These are phyloP conservation scores for Spinacia oleracea DNA, from an alignment of 179 eudicot genomes.

Conservation along the genomic window DNA sequence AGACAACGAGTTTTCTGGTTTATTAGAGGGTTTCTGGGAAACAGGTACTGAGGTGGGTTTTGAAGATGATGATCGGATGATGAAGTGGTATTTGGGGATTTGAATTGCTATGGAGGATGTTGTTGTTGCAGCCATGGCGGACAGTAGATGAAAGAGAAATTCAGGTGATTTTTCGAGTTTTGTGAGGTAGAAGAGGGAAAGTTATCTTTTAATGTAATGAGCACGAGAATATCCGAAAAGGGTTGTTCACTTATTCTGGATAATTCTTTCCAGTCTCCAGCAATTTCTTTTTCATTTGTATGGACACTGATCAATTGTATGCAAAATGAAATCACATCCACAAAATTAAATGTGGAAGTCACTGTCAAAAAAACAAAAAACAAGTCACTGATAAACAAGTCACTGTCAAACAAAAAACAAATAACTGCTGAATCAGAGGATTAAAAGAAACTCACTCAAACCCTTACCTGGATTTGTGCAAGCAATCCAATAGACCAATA, in stretches of 20 bases:
- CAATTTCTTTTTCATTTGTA: slow-evolving; percentile 8
- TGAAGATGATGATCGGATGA: slow-evolving; percentile 12
- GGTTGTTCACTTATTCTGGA: slow-evolving; percentile 4
- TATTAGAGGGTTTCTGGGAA: slow-evolving; percentile 11
- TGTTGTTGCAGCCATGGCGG: slow-evolving; percentile 28
- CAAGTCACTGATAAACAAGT: slow-evolving; percentile 18
- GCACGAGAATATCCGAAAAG: background rate
- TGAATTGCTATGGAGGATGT: slow-evolving; percentile 22
- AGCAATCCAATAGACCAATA: background rate
- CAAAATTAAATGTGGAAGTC: slow-evolving; percentile 18
- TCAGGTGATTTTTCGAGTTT: background rate
- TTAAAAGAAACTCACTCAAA: background rate
- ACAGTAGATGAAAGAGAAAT: background rate
- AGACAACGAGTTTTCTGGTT: slow-evolving; percentile 1
- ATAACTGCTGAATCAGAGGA: background rate
- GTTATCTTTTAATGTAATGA: background rate
- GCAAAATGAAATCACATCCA: slow-evolving; percentile 25
- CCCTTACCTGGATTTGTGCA: background rate
- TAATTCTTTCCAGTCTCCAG: background rate
- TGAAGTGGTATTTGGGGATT: slow-evolving; percentile 13
- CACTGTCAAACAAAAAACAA: slow-evolving; percentile 20
- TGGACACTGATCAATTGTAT: background rate
- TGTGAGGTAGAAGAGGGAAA: background rate
- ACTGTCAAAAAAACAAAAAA: slow-evolving; percentile 14
- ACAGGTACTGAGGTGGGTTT: slow-evolving; percentile 5